Conservation (phyloP, 768 basidiomycete species). For the Suillus paluster region DNA sequence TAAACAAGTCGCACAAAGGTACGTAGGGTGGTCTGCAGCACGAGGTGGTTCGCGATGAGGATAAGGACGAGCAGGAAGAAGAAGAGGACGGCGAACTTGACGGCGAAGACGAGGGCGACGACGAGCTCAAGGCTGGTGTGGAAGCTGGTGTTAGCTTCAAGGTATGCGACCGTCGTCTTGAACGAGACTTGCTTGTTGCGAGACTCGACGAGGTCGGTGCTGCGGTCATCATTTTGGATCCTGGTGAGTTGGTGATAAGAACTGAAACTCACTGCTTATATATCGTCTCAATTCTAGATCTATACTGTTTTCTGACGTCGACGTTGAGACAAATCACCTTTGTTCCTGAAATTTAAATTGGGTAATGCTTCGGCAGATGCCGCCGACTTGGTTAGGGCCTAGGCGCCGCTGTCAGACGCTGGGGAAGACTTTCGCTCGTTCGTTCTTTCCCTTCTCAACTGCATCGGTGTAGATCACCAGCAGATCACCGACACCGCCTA, state of each 20-base stretch:
- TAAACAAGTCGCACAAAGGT: conserved; percentile 10
- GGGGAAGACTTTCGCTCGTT: too few species aligned
- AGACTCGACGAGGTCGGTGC: not conserved
- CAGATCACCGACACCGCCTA: too few species aligned
- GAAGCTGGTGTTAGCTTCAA: conserved; percentile 10
- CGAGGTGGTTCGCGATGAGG: not conserved
- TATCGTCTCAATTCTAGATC: too few species aligned
- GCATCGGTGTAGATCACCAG: too few species aligned
- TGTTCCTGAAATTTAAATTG: too few species aligned
- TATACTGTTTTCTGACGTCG: too few species aligned
- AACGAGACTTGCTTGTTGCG: conserved; percentile 6
- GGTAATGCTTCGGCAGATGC: too few species aligned
- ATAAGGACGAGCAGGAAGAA: not conserved
- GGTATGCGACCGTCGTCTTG: conserved; percentile 10
- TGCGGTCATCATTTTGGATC: not conserved
- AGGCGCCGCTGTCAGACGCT: too few species aligned
- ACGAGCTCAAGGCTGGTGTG: not conserved
- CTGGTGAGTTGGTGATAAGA: not conserved
- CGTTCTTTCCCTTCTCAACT: too few species aligned
- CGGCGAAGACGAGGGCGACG: not conserved
- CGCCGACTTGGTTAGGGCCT: too few species aligned
- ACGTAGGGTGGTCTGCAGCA: conserved; percentile 4
- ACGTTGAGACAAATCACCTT: too few species aligned
- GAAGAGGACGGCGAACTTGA: not conserved
- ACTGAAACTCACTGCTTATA: not conserved